Base-by-base conservation (phyloP, 202 grass and related monocot genomes). In the Brachypodium distachyon region DNA sequence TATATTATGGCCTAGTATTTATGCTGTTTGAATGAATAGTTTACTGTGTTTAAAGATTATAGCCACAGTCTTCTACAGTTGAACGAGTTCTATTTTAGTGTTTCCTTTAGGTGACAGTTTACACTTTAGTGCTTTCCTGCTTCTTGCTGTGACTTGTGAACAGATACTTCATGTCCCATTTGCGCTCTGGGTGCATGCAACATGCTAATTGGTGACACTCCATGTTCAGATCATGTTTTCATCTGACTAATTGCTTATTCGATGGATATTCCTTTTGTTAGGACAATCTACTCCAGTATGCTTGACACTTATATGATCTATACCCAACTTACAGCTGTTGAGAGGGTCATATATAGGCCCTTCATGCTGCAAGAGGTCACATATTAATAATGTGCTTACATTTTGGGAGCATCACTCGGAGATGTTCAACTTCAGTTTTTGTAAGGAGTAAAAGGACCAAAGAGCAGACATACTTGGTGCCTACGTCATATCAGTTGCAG, bases 331-430 rank as follows among this genome's bases (percentile, higher is more conserved):
- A 46, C 83, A 25, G 76, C 76, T n/a, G 74, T 88, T 22, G 70
- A 56, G 21, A 79, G 79, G 50, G 79, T 83, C 54, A 83, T 82
- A 33, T 60, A 83, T 31, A 75, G 83, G 28, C 83, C 77, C 49
- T 83, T 88, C 81, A 92, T 86, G 63, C 83, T 83, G 70, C 75
- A 92, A 86, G 75, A 88, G 29, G 77, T 81, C 12, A 85, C 83
- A 26, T 41, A 36, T 11, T 16, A 56, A 27, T 19, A 22, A 67
- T 73, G 16, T 91, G 74, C 74, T 26, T 53, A 32, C 27, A 25
- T 33, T 3, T 9, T 28, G 17, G 10, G 21, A 9, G 36, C n/a
- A n/a, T 9, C 29, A 44, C 33, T n/a, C 14, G 18, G 0, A 55
- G 31, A 34, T 43, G 4, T 53, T 63, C 34, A 37, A 19, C 6